Percentiles rank a stretch among this genome's conserved stretches.
These are phyloP conservation scores for Corylus avellana DNA, from an alignment of 306 rosid species.

Conservation along the genomic window DNA sequence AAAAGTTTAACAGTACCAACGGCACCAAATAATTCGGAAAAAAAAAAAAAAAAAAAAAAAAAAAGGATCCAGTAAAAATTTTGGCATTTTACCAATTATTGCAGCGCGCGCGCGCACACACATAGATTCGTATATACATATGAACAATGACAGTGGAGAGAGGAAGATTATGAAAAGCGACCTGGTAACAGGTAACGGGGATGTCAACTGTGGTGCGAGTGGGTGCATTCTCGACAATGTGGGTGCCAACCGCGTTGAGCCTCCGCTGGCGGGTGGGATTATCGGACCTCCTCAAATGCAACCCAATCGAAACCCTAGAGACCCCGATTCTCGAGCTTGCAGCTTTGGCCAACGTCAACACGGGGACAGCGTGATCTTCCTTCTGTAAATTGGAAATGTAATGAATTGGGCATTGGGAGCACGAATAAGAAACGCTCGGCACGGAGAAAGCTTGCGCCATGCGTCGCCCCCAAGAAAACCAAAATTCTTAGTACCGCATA, in stretches of 20 bases:
- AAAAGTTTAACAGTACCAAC: background rate
- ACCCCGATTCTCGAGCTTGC: background rate
- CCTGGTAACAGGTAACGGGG: constrained; percentile 90
- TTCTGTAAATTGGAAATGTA: constrained; percentile 1
- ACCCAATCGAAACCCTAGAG: constrained; percentile 42
- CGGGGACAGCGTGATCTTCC: constrained; percentile 30
- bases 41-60: background rate
- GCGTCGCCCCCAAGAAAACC: background rate
- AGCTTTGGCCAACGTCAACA: constrained; percentile 35
- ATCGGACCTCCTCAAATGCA: constrained; percentile 35
- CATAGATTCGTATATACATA: background rate
- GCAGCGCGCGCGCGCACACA: background rate
- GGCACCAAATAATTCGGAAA: background rate
- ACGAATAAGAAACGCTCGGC: constrained; percentile 42
- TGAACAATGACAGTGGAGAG: background rate
- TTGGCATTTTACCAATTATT: no score
- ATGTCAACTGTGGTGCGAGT: constrained; percentile 56
- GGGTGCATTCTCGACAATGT: constrained; percentile 41
- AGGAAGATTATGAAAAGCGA: constrained; percentile 25
- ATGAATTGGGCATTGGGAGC: constrained; percentile 33
- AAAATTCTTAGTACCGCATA: background rate
- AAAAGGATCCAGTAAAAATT: background rate
- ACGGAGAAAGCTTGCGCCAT: constrained; percentile 15
- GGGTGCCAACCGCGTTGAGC: constrained; percentile 57
- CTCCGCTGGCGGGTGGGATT: constrained; percentile 43